These are phyloP conservation scores for Trichoderma arundinaceum DNA, from an alignment of 2,329 filamentous ascomycete genomes.

Conservation along the genomic window DNA sequence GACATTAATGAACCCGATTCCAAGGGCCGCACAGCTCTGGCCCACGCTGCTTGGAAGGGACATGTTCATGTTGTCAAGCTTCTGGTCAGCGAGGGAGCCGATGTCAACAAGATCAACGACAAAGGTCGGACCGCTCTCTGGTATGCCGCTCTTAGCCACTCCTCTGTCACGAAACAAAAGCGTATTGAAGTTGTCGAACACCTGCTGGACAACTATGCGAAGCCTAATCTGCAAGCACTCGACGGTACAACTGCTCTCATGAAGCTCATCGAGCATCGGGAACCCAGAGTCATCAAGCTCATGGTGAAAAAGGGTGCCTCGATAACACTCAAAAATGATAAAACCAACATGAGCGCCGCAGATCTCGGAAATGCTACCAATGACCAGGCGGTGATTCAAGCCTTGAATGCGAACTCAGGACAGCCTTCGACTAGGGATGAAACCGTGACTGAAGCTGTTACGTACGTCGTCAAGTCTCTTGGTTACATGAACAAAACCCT, in stretches of 20 bases:
- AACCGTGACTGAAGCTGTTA: background rate
- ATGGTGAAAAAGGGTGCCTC: background rate
- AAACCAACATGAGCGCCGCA: background rate
- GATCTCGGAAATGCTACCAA: slow-evolving; percentile 5
- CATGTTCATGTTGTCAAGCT: slow-evolving; percentile 18
- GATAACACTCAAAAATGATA: background rate
- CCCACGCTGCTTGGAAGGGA: slow-evolving; percentile 2
- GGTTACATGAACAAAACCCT: slow-evolving; percentile 1
- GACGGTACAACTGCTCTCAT: slow-evolving; percentile 18
- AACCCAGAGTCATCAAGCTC: slow-evolving; percentile 7
- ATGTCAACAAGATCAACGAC: slow-evolving; percentile 15
- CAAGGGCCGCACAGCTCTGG: slow-evolving; percentile 12
- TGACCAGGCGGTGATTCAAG: background rate
- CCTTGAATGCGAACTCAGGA: background rate
- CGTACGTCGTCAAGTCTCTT: slow-evolving; percentile 13
- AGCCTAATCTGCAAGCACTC: slow-evolving; percentile 3
- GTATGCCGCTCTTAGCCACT: background rate
- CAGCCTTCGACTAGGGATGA: background rate
- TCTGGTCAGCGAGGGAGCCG: background rate
- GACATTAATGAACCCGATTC: slow-evolving; percentile 6
- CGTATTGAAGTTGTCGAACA: slow-evolving; percentile 2
- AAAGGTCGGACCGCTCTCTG: slow-evolving; percentile 14
- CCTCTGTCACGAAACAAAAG: slow-evolving; percentile 7
- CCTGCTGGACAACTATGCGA: slow-evolving; percentile 4
- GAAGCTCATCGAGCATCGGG: slow-evolving; percentile 24